Evolutionary conservation across 2,329 filamentous ascomycete genomes (phyloP), one percentile per base, ranked within the genome.

Genomic region (Tothia fuscella): DNA sequence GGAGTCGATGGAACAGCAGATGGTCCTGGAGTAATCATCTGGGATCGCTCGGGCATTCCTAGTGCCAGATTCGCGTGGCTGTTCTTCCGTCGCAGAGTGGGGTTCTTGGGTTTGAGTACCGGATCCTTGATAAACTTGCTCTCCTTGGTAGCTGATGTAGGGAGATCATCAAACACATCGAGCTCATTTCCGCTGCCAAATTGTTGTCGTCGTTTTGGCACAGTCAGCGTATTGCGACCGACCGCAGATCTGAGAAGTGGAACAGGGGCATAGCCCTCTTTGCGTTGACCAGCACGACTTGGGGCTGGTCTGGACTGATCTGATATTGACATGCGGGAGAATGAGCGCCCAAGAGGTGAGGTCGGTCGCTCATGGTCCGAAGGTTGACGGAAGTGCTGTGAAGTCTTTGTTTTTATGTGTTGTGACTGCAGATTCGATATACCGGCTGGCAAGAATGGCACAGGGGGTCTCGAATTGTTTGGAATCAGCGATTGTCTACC

Each of bases 141-240:
- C 61, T 98, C 91, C 12, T 77, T 73, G 46, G 81, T 76, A 10
- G 73, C 77, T 13, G 88, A 95, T 0, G 88, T 96, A 2, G 89
- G 89, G 43, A 98, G 66, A 60, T 98, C 91, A 57, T 98, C 91
- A 57, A 98, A 96, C 2, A 74, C 78, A 51, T 96, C 89, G 25
- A 98, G 70, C 60, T 98, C 91, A 46, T 81, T 82, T 13, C 91
- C 91, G 58, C 95, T 86, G 10, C 91, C 91, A 63, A 93, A 98
- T 52, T 84, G 77, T 34, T 78, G 73, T 46, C 70, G 68, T 30
- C 77, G 71, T 57, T 80, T 82, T 48, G 75, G 88, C 45, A 93
- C 64, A 35, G 81, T 78, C 36, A 44, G 14, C 10, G 32, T 30
- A 49, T 81, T 76, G 67, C 80, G 82, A 5, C 71, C 64, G 38